Evolutionary conservation across 1,284 basidiomycete genomes (phyloP).

Genomic region (Ceraceosorus guamensis): DNA sequence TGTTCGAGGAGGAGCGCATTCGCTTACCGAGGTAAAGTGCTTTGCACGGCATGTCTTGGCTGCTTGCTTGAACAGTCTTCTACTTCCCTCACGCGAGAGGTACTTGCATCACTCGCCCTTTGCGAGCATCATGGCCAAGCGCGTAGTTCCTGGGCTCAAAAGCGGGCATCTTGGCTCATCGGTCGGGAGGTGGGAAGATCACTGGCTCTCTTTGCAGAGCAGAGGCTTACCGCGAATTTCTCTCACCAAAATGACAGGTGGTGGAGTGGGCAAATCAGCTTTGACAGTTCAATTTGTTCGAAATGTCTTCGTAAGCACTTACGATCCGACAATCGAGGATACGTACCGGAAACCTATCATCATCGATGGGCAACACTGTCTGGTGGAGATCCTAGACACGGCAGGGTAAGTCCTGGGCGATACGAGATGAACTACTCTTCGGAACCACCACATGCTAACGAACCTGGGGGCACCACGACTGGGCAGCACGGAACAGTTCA

Average conservation of each 20-base stretch:
- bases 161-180: background rate
- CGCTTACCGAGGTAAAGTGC: no score
- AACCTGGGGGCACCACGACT: background rate
- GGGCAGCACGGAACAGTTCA: conserved; percentile 34
- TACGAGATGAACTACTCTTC: background rate
- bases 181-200: background rate
- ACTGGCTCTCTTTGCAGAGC: background rate
- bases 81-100: background rate
- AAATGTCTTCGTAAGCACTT: conserved; percentile 38
- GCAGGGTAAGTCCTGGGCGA: conserved; percentile 20
- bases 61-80: no score
- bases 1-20: no score
- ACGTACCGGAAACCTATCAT: conserved; percentile 35
- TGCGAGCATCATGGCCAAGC: no score
- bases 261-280: conserved; percentile 42
- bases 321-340: conserved; percentile 45
- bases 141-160: background rate
- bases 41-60: no score
- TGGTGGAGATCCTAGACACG: conserved; percentile 41
- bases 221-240: background rate
- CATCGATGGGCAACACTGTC: conserved; percentile 35
- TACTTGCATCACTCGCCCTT: background rate
- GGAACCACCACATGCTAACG: background rate
- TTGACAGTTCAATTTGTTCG: conserved; percentile 39
- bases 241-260: conserved; percentile 13